Percentiles rank a stretch among this genome's conserved stretches.
These are phyloP conservation scores for Sorghum bicolor DNA, from an alignment of 176 grass and related monocot genomes.

Conservation along the genomic window Sorghum_bicolor_NCBIv3 NC_012871.2:72475501-72476000, in stretches of 20 bases:
- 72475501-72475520: slow-evolving; percentile 69
- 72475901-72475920: slow-evolving; percentile 93
- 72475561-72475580: slow-evolving; percentile 78
- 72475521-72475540: slow-evolving; percentile 42
- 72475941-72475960: slow-evolving; percentile 14
- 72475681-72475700: not conserved
- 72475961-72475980: not conserved
- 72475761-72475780: slow-evolving; percentile 11
- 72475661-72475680: slow-evolving; percentile 13
- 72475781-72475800: slow-evolving; percentile 82
- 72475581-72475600: slow-evolving; percentile 76
- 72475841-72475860: slow-evolving; percentile 83
- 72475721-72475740: slow-evolving; percentile 4
- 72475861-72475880: slow-evolving; percentile 93
- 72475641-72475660: not conserved
- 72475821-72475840: slow-evolving; percentile 81
- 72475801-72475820: slow-evolving; percentile 86
- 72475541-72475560: slow-evolving; percentile 91
- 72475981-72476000: slow-evolving; percentile 15
- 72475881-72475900: slow-evolving; percentile 90
- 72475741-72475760: not conserved
- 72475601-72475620: slow-evolving; percentile 98
- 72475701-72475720: not conserved
- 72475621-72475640: slow-evolving; percentile 93
- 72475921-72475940: slow-evolving; percentile 52